Conservation (phyloP, 2,329 filamentous ascomycete genomes). For the Xylaria sp. region DNA sequence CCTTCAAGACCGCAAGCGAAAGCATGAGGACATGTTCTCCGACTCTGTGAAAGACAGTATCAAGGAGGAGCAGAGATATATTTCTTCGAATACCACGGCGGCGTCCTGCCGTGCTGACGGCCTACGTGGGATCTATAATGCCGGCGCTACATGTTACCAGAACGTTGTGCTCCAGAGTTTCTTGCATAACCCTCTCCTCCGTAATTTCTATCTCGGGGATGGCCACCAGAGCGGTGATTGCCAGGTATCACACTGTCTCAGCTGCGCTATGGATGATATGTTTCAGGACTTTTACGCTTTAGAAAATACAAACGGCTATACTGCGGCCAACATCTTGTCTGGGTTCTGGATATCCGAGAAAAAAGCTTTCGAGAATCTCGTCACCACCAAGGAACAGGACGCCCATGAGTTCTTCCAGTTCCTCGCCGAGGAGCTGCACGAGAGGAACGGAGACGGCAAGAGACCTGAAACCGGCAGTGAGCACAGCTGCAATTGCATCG, state of each 20-base stretch:
- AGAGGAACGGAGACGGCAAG: constrained; percentile 78
- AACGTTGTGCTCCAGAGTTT: constrained; percentile 94
- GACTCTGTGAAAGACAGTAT: constrained; percentile 63
- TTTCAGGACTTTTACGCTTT: constrained; percentile 76
- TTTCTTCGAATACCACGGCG: constrained; percentile 79
- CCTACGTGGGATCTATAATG: constrained; percentile 92
- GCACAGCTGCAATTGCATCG: constrained; percentile 83
- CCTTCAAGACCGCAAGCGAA: constrained; percentile 73
- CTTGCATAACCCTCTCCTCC: constrained; percentile 90
- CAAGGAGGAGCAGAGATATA: constrained; percentile 77
- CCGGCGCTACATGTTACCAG: constrained; percentile 98
- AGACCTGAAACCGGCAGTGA: constrained; percentile 68
- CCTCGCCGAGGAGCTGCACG: constrained; percentile 89
- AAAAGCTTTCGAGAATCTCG: constrained; percentile 76
- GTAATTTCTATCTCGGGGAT: constrained; percentile 91
- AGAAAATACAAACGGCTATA: constrained; percentile 88
- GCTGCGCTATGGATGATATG: constrained; percentile 78
- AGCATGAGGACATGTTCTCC: constrained; percentile 75
- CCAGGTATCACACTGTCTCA: constrained; percentile 68
- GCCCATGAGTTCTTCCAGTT: constrained; percentile 98
- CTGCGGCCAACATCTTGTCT: constrained; percentile 86
- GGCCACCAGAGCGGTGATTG: constrained; percentile 86
- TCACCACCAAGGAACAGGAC: constrained; percentile 94
- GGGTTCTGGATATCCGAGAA: constrained; percentile 89
- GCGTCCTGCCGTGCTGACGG: constrained; percentile 88